Percentiles rank a stretch among this genome's conserved stretches.
Conservation (phyloP, 352 stramenopile species). For the Blastocystis sp. region DNA sequence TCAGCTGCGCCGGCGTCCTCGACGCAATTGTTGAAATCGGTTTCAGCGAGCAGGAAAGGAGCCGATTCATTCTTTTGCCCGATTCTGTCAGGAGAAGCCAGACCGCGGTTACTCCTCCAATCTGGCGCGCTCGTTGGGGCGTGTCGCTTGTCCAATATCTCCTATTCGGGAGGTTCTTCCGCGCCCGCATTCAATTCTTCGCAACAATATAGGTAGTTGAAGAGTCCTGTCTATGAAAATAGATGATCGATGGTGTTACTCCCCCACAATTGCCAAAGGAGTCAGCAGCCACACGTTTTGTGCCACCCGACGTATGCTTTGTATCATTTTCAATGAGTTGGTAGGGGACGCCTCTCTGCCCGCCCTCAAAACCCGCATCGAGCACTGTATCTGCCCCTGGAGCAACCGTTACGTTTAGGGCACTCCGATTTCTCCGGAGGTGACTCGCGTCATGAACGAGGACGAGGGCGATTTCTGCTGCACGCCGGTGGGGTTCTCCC, state of each 20-base stretch:
- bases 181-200: too few species aligned
- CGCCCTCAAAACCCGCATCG: not conserved
- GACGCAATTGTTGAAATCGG: not conserved
- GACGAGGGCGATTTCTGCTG: conserved; percentile 10
- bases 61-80: conserved; percentile 21
- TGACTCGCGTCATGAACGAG: not conserved
- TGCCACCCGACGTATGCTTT: too few species aligned
- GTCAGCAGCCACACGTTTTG: too few species aligned
- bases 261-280: too few species aligned
- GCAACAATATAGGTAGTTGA: too few species aligned
- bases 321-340: too few species aligned
- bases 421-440: not conserved
- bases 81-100: not conserved
- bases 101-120: not conserved
- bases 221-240: too few species aligned
- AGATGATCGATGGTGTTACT: too few species aligned
- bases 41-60: conserved; percentile 4
- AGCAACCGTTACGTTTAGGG: not conserved
- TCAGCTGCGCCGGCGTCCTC: not conserved
- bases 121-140: too few species aligned
- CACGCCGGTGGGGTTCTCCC: conserved; percentile 25
- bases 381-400: not conserved
- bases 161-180: too few species aligned
- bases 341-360: too few species aligned
- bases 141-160: too few species aligned